phyloP scores from a whole-genome alignment of 805 yeast genomes.

The Candida pini region DNA sequence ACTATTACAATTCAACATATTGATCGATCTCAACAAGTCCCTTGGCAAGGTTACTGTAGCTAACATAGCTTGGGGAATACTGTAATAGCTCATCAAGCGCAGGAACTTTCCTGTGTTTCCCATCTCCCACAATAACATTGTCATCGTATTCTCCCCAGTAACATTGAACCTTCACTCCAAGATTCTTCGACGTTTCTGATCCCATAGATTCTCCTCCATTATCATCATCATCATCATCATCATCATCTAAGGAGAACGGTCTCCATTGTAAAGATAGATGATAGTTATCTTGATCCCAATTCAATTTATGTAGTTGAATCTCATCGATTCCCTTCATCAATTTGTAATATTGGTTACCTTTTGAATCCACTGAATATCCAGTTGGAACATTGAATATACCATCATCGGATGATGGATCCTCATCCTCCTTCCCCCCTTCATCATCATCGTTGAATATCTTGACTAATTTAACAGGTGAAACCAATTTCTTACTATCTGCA shows the following conservation, averaged over 20 bases:
- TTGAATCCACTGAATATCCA: constrained; percentile 37
- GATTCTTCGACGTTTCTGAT: constrained; percentile 12
- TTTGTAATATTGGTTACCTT: constrained; percentile 39
- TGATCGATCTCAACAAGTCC: constrained; percentile 58
- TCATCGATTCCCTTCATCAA: constrained; percentile 58
- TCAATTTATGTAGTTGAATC: constrained; percentile 57
- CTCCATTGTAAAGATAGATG: constrained; percentile 73
- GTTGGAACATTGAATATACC: constrained; percentile 28
- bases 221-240: constrained; percentile 26
- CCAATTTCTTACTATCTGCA: constrained; percentile 26
- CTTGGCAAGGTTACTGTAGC: constrained; percentile 57
- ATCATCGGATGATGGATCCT: constrained; percentile 2
- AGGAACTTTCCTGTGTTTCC: constrained; percentile 41
- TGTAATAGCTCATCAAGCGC: constrained; percentile 66
- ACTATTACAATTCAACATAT: constrained; percentile 18
- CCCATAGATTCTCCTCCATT: background rate
- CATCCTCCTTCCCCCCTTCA: constrained; percentile 4
- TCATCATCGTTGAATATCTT: constrained; percentile 40
- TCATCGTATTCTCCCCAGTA: constrained; percentile 73
- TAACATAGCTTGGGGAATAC: constrained; percentile 59
- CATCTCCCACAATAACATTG: constrained; percentile 34
- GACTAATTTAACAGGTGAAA: constrained; percentile 61
- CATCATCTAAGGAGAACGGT: constrained; percentile 49
- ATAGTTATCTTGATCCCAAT: constrained; percentile 48
- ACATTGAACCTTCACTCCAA: constrained; percentile 61